These are phyloP conservation scores for Suhomyces panamericanus DNA, from an alignment of 1,139 yeast species.

Conservation along the genomic window DNA sequence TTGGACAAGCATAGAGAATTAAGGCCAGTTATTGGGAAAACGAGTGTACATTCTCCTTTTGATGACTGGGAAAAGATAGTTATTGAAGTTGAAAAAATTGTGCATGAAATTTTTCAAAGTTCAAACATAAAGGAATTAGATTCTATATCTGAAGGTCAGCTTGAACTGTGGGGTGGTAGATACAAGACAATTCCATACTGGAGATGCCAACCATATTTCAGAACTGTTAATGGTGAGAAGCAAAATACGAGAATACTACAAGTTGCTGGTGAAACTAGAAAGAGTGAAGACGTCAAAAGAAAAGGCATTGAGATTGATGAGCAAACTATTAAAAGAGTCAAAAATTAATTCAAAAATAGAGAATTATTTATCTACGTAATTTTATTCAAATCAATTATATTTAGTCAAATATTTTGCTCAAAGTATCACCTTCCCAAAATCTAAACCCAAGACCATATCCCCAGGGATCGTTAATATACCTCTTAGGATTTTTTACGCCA, in stretches of 20 bases:
- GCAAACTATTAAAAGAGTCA: neutral
- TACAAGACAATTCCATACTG: slow-evolving; percentile 90
- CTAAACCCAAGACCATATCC: slow-evolving; percentile 40
- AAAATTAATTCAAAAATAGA: neutral
- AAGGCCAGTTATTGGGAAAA: slow-evolving; percentile 67
- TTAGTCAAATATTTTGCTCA: slow-evolving; percentile 16
- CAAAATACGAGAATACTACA: slow-evolving; percentile 43
- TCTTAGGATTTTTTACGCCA: slow-evolving; percentile 45
- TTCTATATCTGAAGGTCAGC: slow-evolving; percentile 47
- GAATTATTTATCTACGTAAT: neutral
- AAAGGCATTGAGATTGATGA: neutral
- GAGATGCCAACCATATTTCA: slow-evolving; percentile 95
- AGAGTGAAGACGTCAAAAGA: neutral
- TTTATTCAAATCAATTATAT: neutral
- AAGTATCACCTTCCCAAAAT: slow-evolving; percentile 37
- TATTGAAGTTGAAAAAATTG: slow-evolving; percentile 62
- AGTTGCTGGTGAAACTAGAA: slow-evolving; percentile 29
- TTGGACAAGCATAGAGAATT: slow-evolving; percentile 73
- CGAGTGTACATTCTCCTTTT: slow-evolving; percentile 47
- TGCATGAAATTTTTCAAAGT: slow-evolving; percentile 51
- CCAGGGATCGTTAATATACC: slow-evolving; percentile 38
- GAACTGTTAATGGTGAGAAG: slow-evolving; percentile 74
- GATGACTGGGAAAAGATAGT: slow-evolving; percentile 74
- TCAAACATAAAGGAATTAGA: slow-evolving; percentile 51
- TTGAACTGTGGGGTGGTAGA: slow-evolving; percentile 66